Percentiles rank a stretch among this genome's conserved stretches.
Evolutionary conservation across 2,329 filamentous ascomycete species (phyloP).

Genomic region (Colletotrichum zoysiae): DNA sequence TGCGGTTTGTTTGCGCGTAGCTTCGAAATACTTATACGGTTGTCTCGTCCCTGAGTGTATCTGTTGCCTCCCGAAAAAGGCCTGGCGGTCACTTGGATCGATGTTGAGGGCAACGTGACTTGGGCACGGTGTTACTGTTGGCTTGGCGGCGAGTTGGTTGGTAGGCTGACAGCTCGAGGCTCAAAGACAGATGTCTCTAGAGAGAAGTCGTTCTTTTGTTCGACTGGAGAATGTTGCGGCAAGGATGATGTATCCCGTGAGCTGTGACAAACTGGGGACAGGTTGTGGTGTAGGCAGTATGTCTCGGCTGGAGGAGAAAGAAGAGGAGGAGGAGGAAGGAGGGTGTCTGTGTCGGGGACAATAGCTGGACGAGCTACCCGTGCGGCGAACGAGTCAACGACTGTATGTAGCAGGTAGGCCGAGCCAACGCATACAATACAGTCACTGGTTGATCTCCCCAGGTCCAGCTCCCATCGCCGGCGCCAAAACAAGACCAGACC

Average conservation of each 20-base stretch:
- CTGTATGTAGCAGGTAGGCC: background rate
- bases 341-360: background rate
- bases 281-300: slow-evolving; percentile 15
- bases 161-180: slow-evolving; percentile 38
- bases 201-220: slow-evolving; percentile 15
- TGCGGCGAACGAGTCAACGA: background rate
- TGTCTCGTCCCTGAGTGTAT: background rate
- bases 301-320: slow-evolving; percentile 21
- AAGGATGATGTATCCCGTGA: slow-evolving; percentile 2
- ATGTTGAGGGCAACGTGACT: slow-evolving; percentile 24
- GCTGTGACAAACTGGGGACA: background rate
- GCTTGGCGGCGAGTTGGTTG: slow-evolving; percentile 38
- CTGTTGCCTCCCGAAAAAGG: slow-evolving; percentile 12
- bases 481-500: slow-evolving; percentile 8
- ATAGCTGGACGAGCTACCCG: background rate
- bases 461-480: slow-evolving; percentile 23
- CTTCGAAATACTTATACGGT: slow-evolving; percentile 11
- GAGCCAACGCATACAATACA: slow-evolving; percentile 32
- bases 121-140: slow-evolving; percentile 15
- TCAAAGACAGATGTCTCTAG: slow-evolving; percentile 13
- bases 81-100: slow-evolving; percentile 29
- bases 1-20: slow-evolving; percentile 1
- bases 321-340: background rate
- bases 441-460: slow-evolving; percentile 44
- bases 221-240: slow-evolving; percentile 2